Evolutionary conservation across 2,329 filamentous ascomycete species (phyloP).

Genomic region (Akanthomyces dipterigenus): DNA sequence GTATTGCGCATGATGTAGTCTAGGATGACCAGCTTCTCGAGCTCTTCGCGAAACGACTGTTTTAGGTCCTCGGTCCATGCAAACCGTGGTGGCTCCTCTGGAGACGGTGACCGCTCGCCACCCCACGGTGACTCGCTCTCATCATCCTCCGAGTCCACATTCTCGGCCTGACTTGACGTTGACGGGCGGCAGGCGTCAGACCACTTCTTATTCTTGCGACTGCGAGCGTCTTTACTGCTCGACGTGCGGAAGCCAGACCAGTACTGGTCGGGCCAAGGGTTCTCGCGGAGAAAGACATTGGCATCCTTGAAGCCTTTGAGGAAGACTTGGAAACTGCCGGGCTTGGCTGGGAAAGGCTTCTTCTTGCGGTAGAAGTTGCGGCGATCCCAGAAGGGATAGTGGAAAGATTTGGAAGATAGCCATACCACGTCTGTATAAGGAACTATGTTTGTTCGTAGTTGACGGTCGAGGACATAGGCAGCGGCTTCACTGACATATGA

Average conservation of each 20-base stretch:
- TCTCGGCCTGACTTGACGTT: slow-evolving; percentile 43
- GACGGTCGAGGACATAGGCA: slow-evolving; percentile 87
- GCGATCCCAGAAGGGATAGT: slow-evolving; percentile 96
- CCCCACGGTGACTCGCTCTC: slow-evolving; percentile 29
- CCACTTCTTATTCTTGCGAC: slow-evolving; percentile 64
- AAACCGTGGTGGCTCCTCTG: slow-evolving; percentile 52
- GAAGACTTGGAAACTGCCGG: slow-evolving; percentile 95
- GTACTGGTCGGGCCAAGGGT: slow-evolving; percentile 94
- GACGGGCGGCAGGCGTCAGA: slow-evolving; percentile 72
- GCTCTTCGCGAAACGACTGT: slow-evolving; percentile 85
- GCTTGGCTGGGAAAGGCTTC: slow-evolving; percentile 80
- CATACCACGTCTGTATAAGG: slow-evolving; percentile 95
- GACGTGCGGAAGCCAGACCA: slow-evolving; percentile 58
- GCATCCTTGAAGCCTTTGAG: slow-evolving; percentile 96
- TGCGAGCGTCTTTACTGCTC: slow-evolving; percentile 50
- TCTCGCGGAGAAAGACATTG: slow-evolving; percentile 87
- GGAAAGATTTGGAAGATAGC: slow-evolving; percentile 92
- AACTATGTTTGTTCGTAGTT: slow-evolving; percentile 84
- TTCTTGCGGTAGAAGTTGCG: slow-evolving; percentile 81
- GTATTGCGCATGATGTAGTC: slow-evolving; percentile 99
- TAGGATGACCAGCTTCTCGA: slow-evolving; percentile 93
- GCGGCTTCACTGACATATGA: slow-evolving; percentile 98
- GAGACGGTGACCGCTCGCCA: slow-evolving; percentile 40
- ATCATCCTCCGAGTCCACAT: slow-evolving; percentile 59
- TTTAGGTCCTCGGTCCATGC: slow-evolving; percentile 85